Base-by-base conservation (phyloP, 2,329 filamentous ascomycete species). In the Cladosporium oxysporum region DNA sequence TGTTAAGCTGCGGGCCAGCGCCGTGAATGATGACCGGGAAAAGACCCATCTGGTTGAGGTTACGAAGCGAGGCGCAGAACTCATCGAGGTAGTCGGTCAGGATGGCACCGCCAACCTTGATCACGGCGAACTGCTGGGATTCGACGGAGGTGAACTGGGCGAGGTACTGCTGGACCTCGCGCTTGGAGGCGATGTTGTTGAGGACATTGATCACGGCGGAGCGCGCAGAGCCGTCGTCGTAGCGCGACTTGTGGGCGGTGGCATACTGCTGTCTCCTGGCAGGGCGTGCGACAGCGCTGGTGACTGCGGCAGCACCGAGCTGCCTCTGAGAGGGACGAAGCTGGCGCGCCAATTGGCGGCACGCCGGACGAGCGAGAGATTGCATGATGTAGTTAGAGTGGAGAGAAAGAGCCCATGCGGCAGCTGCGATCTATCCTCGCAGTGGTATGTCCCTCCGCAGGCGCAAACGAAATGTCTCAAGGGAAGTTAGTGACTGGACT, bases 71-170 rank as follows among this genome's bases (percentile, higher is more conserved):
- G 64, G 91, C 90, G 76, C 92, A 96, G 65, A 99, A 87, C 74
- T 93, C 93, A 78, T 97, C 91, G 65, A 98, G 85, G 79, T 97
- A 91, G 77, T 98, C 93, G 67, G 92, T 96, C 74, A 99, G 86
- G 75, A 98, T 97, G 69, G 94, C 95, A 69, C 94, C 95, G 68
- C 94, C 95, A 65, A 98, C 94, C 84, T 99, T 99, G 81, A 99
- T 96, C 58, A 99, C 94, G 71, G 93, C 94, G 79, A 98, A 99
- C 77, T 96, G 93, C 82, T 98, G 93, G 41, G 93, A 96, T 53
- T 93, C 95, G 68, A 97, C 93, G 37, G 93, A 97, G 72, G 91
- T 95, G 84, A 99, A 99, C 78, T 98, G 93, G 71, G 93, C 95
- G 67, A 98, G 89, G 80, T 98, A 98, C 80, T 98, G 94, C 83